Evolutionary conservation across 306 rosid species (phyloP).

Genomic region (Styphnolobium japonicum): DNA sequence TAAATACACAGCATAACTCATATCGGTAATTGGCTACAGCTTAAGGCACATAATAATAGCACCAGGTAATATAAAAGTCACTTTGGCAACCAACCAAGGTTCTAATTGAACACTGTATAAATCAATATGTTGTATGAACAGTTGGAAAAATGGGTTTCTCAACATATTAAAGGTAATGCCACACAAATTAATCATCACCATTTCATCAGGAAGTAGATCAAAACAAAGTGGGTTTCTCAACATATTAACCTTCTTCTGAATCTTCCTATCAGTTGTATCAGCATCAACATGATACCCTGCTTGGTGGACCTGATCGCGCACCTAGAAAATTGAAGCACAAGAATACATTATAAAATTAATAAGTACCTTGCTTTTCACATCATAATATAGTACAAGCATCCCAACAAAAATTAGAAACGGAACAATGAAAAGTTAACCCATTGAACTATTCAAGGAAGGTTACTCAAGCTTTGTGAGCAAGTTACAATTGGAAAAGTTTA

Average conservation of each 20-base stretch:
- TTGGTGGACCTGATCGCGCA: constrained; percentile 63
- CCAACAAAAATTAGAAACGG: neutral
- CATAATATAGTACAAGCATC: constrained; percentile 1
- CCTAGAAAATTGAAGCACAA: constrained; percentile 47
- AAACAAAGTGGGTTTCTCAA: neutral
- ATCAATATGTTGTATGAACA: neutral
- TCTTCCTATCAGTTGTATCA: constrained; percentile 84
- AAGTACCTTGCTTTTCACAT: neutral
- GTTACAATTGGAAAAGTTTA: neutral
- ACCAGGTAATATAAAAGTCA: neutral
- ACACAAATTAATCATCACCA: neutral
- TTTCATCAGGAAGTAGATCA: constrained; percentile 3
- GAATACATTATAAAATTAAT: neutral
- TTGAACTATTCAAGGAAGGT: neutral
- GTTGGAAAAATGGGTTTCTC: neutral
- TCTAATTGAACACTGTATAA: neutral
- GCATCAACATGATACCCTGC: constrained; percentile 80
- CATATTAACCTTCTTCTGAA: constrained; percentile 97
- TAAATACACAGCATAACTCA: neutral
- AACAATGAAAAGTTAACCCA: constrained; percentile 6
- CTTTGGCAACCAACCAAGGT: neutral
- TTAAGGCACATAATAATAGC: neutral
- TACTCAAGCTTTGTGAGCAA: neutral
- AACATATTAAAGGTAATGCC: neutral
- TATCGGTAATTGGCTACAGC: neutral